Evolutionary conservation across 75 land plant genomes (phyloP).

Genomic region (Selaginella tamariscina): DNA sequence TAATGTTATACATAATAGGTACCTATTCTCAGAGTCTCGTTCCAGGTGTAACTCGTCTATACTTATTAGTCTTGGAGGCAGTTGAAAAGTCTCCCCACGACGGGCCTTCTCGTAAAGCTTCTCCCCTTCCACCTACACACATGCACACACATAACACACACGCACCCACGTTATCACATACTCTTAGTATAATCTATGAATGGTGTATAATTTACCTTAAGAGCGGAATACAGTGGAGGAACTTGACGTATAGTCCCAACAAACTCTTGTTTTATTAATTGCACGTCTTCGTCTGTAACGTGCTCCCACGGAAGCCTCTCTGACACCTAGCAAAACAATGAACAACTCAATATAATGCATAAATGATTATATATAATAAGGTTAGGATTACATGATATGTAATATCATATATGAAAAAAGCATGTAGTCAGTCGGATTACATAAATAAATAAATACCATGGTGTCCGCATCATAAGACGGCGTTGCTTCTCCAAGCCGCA

Average conservation of each 20-base stretch:
- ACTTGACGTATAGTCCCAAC: constrained; percentile 89
- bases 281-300: constrained; percentile 73
- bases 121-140: constrained; percentile 74
- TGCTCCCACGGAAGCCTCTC: constrained; percentile 90
- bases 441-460: constrained; percentile 29
- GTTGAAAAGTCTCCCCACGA: constrained; percentile 70
- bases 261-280: constrained; percentile 47
- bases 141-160: too few species aligned
- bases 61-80: constrained; percentile 67
- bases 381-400: neutral
- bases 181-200: neutral
- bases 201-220: constrained; percentile 42
- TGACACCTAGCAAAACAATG: constrained; percentile 37
- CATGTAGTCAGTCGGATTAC: neutral
- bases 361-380: neutral
- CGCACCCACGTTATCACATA: too few species aligned
- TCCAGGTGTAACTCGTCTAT: constrained; percentile 67
- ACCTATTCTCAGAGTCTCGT: constrained; percentile 73
- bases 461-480: constrained; percentile 96
- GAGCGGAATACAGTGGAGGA: constrained; percentile 98
- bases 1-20: neutral
- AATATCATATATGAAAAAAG: neutral
- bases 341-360: neutral
- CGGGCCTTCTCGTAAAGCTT: constrained; percentile 91
- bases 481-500: constrained; percentile 88